Conservation (phyloP, 768 basidiomycete genomes). For the Mycena vulgaris region DNA sequence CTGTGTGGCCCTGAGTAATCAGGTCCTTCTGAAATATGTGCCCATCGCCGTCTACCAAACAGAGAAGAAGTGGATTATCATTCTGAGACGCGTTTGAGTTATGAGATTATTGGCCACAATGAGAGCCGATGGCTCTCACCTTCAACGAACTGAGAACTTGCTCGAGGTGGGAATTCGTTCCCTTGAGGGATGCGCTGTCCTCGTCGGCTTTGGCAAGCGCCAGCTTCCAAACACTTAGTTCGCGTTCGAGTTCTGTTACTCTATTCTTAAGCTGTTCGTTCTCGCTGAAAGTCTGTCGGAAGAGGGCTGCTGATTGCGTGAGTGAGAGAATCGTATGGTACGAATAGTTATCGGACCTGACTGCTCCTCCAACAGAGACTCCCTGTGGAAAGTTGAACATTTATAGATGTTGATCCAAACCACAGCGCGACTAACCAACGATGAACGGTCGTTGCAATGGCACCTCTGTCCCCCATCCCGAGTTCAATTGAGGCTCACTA, state of each 20-base stretch:
- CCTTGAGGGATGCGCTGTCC: conserved; percentile 48
- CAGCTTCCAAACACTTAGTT: conserved; percentile 58
- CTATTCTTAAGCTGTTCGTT: conserved; percentile 49
- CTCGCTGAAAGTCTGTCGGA: conserved; percentile 47
- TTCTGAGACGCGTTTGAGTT: conserved; percentile 43
- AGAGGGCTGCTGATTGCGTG: conserved; percentile 42
- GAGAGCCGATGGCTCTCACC: conserved; percentile 39
- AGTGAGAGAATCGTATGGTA: not conserved
- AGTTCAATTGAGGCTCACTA: not conserved
- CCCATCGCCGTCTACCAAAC: conserved; percentile 65
- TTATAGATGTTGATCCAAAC: no score
- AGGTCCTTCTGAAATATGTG: conserved; percentile 59
- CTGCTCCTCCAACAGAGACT: conserved; percentile 51
- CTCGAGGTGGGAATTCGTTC: conserved; percentile 48
- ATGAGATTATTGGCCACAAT: not conserved
- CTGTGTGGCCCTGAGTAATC: conserved; percentile 55
- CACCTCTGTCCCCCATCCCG: conserved; percentile 14
- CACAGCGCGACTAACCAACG: conserved; percentile 9
- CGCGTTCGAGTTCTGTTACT: conserved; percentile 56
- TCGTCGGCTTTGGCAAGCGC: conserved; percentile 53
- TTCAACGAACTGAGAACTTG: conserved; percentile 49
- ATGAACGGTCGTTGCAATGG: not conserved
- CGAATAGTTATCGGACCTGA: conserved; percentile 42
- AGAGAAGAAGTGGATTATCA: conserved; percentile 56
- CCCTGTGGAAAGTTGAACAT: conserved; percentile 38